Percentiles rank a stretch among this genome's conserved stretches.
Conservation (phyloP, 371 early-diverging fungal species). For the Rhizopus sp. region DNA sequence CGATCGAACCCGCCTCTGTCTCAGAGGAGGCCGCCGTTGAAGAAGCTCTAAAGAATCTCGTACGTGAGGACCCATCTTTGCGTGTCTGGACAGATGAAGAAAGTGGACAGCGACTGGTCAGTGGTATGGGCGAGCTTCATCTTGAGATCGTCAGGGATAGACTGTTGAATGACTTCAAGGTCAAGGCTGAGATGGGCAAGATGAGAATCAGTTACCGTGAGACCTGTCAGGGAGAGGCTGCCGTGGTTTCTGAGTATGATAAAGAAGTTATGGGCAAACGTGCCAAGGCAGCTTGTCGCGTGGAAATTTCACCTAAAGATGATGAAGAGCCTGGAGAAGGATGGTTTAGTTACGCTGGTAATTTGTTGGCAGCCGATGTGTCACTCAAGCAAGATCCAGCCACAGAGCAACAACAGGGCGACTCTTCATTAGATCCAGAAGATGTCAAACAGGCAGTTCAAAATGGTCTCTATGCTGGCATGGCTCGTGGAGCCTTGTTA, state of each 20-base stretch:
- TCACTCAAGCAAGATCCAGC: background rate
- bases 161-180: conserved; percentile 76
- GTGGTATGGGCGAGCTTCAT: conserved; percentile 97
- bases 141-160: conserved; percentile 88
- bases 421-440: conserved; percentile 21
- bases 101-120: conserved; percentile 88
- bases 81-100: conserved; percentile 77
- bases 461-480: conserved; percentile 71
- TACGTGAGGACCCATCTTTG: conserved; percentile 91
- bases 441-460: conserved; percentile 62
- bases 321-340: conserved; percentile 29
- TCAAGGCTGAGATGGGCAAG: conserved; percentile 81
- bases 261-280: conserved; percentile 76
- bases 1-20: conserved; percentile 77
- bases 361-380: conserved; percentile 11
- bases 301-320: conserved; percentile 55
- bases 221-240: conserved; percentile 51
- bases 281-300: conserved; percentile 60
- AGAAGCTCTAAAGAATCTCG: conserved; percentile 73
- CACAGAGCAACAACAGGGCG: background rate
- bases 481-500: conserved; percentile 79
- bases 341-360: conserved; percentile 32
- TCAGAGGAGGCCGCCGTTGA: conserved; percentile 79
- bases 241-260: conserved; percentile 54
- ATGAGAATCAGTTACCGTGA: conserved; percentile 92